Conservation (phyloP, 768 basidiomycete species). For the Cystobasidium onofrii region DNA sequence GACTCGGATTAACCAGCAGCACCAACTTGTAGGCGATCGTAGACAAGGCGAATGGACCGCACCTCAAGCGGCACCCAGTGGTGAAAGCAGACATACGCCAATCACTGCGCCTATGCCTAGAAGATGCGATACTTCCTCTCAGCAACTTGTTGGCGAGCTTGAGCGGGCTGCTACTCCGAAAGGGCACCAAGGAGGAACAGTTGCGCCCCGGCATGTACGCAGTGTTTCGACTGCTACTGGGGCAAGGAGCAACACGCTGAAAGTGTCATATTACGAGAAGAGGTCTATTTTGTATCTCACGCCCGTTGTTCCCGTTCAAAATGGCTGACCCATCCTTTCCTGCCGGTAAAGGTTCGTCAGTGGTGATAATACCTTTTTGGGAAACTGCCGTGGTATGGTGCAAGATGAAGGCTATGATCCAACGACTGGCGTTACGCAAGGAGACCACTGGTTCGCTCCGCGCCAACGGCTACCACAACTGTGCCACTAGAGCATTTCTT, state of each 20-base stretch:
- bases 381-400: no score
- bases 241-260: constrained; percentile 13
- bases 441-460: no score
- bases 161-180: constrained; percentile 20
- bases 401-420: no score
- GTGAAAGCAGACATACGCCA: not conserved
- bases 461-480: no score
- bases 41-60: not conserved
- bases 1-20: no score
- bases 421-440: no score
- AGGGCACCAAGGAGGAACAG: not conserved
- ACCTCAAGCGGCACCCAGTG: not conserved
- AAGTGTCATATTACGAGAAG: not conserved
- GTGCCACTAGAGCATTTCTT: no score
- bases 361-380: no score
- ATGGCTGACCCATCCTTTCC: no score
- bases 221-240: not conserved
- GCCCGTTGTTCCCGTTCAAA: no score
- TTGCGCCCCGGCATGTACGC: not conserved
- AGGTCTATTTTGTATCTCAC: not conserved
- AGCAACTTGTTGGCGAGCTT: not conserved
- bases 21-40: no score
- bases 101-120: constrained; percentile 11
- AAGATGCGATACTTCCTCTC: not conserved
- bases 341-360: no score